phyloP scores from a whole-genome alignment of 1,284 basidiomycete genomes.

The Leccinum pallidistipes region DNA sequence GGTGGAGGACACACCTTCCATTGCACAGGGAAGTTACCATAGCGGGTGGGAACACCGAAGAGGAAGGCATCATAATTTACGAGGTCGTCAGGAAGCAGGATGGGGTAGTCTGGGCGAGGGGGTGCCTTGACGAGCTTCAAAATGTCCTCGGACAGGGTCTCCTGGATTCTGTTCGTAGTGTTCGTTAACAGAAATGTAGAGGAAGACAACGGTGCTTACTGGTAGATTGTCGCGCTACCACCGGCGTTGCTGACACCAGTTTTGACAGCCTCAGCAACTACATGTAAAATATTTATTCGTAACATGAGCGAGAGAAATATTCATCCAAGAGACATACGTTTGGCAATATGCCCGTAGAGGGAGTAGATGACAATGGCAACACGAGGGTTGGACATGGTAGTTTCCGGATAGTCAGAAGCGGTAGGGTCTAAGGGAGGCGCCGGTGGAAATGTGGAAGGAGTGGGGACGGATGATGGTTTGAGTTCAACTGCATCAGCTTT shows the following conservation, averaged over 20 bases:
- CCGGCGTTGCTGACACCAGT: conserved; percentile 71
- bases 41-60: conserved; percentile 81
- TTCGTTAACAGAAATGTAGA: neutral
- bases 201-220: conserved; percentile 46
- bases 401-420: neutral
- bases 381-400: conserved; percentile 45
- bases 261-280: conserved; percentile 81
- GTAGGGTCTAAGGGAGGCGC: conserved; percentile 1
- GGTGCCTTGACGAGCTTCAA: conserved; percentile 78
- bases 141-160: conserved; percentile 83
- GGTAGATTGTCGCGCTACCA: conserved; percentile 71
- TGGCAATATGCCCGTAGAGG: conserved; percentile 79
- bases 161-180: conserved; percentile 58
- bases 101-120: conserved; percentile 69
- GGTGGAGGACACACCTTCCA: conserved; percentile 53
- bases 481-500: conserved; percentile 15
- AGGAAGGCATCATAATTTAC: conserved; percentile 66
- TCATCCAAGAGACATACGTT: conserved; percentile 45
- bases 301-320: neutral
- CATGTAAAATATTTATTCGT: conserved; percentile 6
- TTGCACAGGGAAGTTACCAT: conserved; percentile 68
- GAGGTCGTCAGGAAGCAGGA: conserved; percentile 68
- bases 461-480: conserved; percentile 11
- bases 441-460: neutral
- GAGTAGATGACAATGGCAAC: conserved; percentile 84